phyloP scores from a whole-genome alignment of 345 rosid genomes.

The Zanthoxylum bungeanum region DNA sequence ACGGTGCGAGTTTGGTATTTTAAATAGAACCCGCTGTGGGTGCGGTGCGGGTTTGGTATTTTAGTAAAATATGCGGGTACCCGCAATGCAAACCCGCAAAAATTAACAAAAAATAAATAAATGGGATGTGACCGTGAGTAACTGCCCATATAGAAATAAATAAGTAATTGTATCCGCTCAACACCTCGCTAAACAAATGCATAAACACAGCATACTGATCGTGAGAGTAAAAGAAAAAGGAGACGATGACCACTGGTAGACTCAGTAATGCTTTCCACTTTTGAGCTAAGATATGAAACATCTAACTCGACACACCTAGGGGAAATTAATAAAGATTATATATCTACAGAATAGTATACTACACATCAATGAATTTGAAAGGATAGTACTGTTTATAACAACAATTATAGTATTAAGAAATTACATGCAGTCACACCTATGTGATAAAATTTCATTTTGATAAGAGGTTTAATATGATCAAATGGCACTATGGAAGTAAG shows the following conservation, averaged over 20 bases:
- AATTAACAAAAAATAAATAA: no score
- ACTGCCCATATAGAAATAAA: no score
- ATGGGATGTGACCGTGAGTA: no score
- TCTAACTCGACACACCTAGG: slow-evolving; percentile 98
- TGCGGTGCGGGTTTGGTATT: no score
- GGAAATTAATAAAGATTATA: slow-evolving; percentile 51
- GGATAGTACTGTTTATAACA: neutral
- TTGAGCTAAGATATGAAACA: slow-evolving; percentile 91
- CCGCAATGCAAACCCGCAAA: no score
- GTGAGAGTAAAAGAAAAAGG: neutral
- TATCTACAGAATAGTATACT: slow-evolving; percentile 10
- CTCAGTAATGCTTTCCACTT: slow-evolving; percentile 81
- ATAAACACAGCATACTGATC: neutral
- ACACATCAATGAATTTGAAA: slow-evolving; percentile 1
- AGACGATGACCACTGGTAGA: slow-evolving; percentile 55
- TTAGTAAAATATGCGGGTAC: no score
- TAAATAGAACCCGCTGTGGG: no score
- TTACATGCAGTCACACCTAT: slow-evolving; percentile 40
- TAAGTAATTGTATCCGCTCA: no score
- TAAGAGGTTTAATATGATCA: no score
- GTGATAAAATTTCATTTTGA: no score
- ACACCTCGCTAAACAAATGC: neutral
- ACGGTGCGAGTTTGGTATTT: no score
- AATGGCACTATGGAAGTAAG: no score
- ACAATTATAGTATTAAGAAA: slow-evolving; percentile 1